Evolutionary conservation across 2,329 filamentous ascomycete species (phyloP), one percentile per base, ranked within the genome.

Genomic region (Penicillium sp.): DNA sequence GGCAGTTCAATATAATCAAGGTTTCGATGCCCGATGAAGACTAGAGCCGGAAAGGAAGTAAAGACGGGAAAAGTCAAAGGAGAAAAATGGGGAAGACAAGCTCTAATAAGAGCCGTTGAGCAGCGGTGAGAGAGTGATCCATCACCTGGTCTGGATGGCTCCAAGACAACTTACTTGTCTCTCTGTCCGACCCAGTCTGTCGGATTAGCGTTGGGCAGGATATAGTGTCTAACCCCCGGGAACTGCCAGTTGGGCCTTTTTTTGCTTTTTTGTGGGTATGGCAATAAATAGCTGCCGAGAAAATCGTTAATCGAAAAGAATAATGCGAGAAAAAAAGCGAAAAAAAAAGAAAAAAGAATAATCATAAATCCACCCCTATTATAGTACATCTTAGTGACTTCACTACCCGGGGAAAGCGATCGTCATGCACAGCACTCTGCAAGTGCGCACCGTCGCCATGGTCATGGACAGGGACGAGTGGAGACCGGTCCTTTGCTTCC

Each of bases 391-490:
- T 36, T 36, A 36, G 34, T 11, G 22, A 16, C 41, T 31, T 36
- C 53, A 50, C 47, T 58, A 48, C 50, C 54, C 40, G 54, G 57
- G 53, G 50, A 59, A 50, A 62, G 39, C 45, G 49, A 62, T 59
- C 50, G 50, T 41, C 55, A 54, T 55, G 45, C 54, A 58, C 45
- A 55, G 49, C 49, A 52, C 61, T 45, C 61, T 64, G 60, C 60
- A 61, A 64, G 61, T 64, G 61, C 54, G 58, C 52, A 54, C 58
- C 58, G 56, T 66, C 57, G 62, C 64, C 60, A 50, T 60, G 60
- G 62, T 60, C 62, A 59, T 66, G 60, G 62, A 61, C 56, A 65
- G 61, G 61, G 59, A 64, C 61, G 5, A 48, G 60, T 61, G 62
- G 59, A 62, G 60, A 38, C 53, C 34, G 11, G 18, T 41, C 44